Conservation (phyloP, 495 filamentous ascomycete genomes). For the Astrocystis sublimbata region DNA sequence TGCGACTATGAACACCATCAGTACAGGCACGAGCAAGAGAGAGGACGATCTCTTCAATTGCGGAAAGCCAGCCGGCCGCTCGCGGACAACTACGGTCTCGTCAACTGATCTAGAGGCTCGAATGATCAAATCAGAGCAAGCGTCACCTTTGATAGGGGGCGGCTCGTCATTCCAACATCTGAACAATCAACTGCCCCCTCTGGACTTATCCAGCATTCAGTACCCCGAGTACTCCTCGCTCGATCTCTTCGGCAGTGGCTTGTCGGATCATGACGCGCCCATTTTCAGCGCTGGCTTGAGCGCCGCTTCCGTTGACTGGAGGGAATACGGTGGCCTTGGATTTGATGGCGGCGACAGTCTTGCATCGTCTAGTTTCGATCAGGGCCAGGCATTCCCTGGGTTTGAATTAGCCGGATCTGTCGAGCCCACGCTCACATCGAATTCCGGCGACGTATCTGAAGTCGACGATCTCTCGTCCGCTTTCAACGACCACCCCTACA, state of each 20-base stretch:
- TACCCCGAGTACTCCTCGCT: conserved; percentile 57
- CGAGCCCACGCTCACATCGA: conserved; percentile 63
- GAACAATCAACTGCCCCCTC: conserved; percentile 62
- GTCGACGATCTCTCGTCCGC: conserved; percentile 64
- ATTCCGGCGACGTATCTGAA: conserved; percentile 75
- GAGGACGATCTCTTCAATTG: conserved; percentile 61
- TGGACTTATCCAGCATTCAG: conserved; percentile 59
- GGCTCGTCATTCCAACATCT: conserved; percentile 58
- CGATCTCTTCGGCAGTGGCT: conserved; percentile 50
- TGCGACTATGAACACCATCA: conserved; percentile 59
- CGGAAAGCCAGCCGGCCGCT: conserved; percentile 23
- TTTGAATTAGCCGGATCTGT: conserved; percentile 60
- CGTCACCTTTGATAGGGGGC: conserved; percentile 64
- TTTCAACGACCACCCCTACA: conserved; percentile 56
- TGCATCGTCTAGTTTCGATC: conserved; percentile 66
- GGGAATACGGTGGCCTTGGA: conserved; percentile 64
- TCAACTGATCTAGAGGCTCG: conserved; percentile 54
- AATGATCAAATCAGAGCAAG: conserved; percentile 67
- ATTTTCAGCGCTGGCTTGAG: conserved; percentile 65
- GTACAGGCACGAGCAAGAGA: conserved; percentile 59
- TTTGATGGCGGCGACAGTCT: conserved; percentile 53
- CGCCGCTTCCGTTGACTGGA: conserved; percentile 72
- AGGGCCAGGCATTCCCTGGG: conserved; percentile 66
- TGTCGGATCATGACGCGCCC: conserved; percentile 65
- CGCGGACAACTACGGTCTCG: conserved; percentile 36